phyloP scores from a whole-genome alignment of 164 flowering plant species.

The Vitis labrusca region DNA sequence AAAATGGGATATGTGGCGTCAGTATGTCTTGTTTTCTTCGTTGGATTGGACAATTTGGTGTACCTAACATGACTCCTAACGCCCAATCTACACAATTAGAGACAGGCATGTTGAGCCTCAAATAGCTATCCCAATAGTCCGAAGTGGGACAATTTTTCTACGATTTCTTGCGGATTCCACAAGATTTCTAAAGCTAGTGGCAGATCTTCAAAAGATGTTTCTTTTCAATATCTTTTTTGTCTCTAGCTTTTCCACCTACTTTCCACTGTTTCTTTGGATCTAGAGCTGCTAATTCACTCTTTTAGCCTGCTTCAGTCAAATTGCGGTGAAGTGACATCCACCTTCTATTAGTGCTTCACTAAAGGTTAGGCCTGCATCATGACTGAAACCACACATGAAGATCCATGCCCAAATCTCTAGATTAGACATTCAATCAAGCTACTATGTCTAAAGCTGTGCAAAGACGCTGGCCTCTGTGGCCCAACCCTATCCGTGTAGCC shows the following conservation, averaged over 20 bases:
- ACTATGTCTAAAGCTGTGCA: too few relatives aligned
- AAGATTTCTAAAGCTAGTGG: not conserved
- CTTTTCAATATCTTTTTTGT: not conserved
- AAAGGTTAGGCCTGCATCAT: too few relatives aligned
- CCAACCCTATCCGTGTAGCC: not conserved
- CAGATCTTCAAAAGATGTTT: not conserved
- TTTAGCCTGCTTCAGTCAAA: too few relatives aligned
- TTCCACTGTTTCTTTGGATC: not conserved
- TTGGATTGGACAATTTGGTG: slow-evolving; percentile 14
- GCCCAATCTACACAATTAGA: not conserved
- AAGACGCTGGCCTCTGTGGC: too few relatives aligned
- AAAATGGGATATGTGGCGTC: not conserved
- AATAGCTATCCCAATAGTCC: not conserved
- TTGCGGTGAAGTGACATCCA: too few relatives aligned
- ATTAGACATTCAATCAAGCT: not conserved
- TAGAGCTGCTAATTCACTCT: not conserved
- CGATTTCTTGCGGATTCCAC: not conserved
- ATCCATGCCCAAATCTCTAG: too few relatives aligned
- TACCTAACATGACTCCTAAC: not conserved
- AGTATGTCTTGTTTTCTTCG: not conserved
- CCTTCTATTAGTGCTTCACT: too few relatives aligned
- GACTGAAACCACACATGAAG: too few relatives aligned
- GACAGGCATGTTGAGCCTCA: not conserved
- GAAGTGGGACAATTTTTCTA: not conserved
- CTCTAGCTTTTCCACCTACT: not conserved